Conservation (phyloP, 805 yeast species). For the Wickerhamomyces silvicola region DNA sequence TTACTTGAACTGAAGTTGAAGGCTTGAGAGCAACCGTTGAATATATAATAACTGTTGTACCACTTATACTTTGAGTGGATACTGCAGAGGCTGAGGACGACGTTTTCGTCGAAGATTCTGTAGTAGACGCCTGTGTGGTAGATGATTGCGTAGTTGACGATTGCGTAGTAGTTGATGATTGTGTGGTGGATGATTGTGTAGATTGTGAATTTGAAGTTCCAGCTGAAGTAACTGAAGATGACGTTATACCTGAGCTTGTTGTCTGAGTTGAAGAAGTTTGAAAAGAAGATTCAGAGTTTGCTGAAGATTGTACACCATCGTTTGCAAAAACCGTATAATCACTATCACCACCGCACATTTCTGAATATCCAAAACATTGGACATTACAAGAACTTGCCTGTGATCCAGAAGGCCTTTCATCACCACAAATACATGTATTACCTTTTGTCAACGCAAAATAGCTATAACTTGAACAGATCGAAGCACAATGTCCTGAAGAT, state of each 20-base stretch:
- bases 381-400: slow-evolving; percentile 29
- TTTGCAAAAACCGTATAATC: slow-evolving; percentile 41
- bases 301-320: slow-evolving; percentile 14
- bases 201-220: too few relatives aligned
- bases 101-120: slow-evolving; percentile 18
- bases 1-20: slow-evolving; percentile 4
- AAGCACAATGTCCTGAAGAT: slow-evolving; percentile 41
- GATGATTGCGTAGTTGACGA: slow-evolving; percentile 18
- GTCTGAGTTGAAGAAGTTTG: slow-evolving; percentile 6
- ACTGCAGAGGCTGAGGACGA: slow-evolving; percentile 18
- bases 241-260: not conserved
- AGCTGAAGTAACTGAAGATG: too few relatives aligned
- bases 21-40: slow-evolving; percentile 16
- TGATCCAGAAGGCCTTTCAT: slow-evolving; percentile 32
- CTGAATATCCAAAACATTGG: slow-evolving; percentile 51
- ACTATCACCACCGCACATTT: slow-evolving; percentile 56
- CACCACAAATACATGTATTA: slow-evolving; percentile 54
- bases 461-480: slow-evolving; percentile 34
- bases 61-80: slow-evolving; percentile 12
- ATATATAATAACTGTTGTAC: slow-evolving; percentile 15
- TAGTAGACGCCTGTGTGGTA: slow-evolving; percentile 14
- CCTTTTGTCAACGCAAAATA: slow-evolving; percentile 44
- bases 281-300: slow-evolving; percentile 4
- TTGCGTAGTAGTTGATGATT: slow-evolving; percentile 14
- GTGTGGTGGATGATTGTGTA: too few relatives aligned